Percentiles rank a stretch among this genome's conserved stretches.
These are phyloP conservation scores for Funneliformis caledonium DNA, from an alignment of 371 early-diverging fungal species.

Conservation along the genomic window DNA sequence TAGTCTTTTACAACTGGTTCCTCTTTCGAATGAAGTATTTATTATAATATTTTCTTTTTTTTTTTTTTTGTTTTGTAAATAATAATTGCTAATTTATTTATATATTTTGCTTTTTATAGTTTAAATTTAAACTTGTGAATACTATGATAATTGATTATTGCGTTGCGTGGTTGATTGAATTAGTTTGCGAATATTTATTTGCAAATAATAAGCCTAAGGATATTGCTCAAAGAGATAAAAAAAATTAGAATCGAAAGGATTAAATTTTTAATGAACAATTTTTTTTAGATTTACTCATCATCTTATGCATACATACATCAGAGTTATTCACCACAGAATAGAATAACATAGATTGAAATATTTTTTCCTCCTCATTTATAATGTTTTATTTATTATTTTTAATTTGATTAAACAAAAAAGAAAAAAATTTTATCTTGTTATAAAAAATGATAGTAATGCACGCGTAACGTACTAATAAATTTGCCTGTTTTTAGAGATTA, in stretches of 20 bases:
- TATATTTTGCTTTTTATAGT: conserved; percentile 46
- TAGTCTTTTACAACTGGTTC: conserved; percentile 88
- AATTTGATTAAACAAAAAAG: too few species aligned
- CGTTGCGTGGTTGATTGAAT: conserved; percentile 71
- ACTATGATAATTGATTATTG: conserved; percentile 79
- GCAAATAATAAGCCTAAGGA: conserved; percentile 74
- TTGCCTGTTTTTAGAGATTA: too few species aligned
- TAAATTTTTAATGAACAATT: background rate
- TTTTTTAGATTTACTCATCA: background rate
- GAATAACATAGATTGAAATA: background rate
- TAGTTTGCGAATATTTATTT: conserved; percentile 63
- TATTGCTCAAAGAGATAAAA: conserved; percentile 47
- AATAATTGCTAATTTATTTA: conserved; percentile 14
- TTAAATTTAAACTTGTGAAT: conserved; percentile 66
- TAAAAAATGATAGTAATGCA: too few species aligned
- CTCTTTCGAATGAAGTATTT: conserved; percentile 82
- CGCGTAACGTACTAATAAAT: too few species aligned
- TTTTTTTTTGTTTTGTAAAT: background rate
- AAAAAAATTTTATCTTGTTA: too few species aligned
- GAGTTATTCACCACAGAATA: background rate
- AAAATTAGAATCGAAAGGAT: background rate
- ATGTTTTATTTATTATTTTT: too few species aligned
- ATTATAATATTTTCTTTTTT: conserved; percentile 6
- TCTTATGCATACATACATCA: background rate
- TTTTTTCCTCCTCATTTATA: too few species aligned